Base-by-base conservation (phyloP, 305 asterid genomes). In the Fraxinus baroniana region DNA sequence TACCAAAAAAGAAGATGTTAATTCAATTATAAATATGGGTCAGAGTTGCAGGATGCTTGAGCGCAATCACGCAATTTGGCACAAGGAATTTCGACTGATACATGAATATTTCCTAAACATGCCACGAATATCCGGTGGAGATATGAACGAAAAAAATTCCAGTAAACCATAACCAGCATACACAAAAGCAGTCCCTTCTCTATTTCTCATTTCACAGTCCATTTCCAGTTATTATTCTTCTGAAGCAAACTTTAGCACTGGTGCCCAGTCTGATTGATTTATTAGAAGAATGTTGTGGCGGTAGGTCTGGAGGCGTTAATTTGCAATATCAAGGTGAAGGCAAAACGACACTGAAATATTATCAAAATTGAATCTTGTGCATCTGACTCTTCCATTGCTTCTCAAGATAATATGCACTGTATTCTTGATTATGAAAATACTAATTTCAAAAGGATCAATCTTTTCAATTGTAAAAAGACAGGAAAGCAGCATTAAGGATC, bases 1-100 rank as follows among this genome's bases (percentile, higher is more conserved):
- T 88, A 87, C 20, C 86, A 89, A 41, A 46, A 83, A 88, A 64
- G 55, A 78, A 68, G 74, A 73, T 22, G 78, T 80, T 55, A 68
- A 52, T 75, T 73, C 37, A 83, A 78, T 30, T 70, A 17, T 77
- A 68, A 36, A 35, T 36, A 71, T 37, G 17, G 10, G 37, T 18
- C 77, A 28, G 71, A 28, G 26, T 20, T 52, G 46, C 79, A 32
- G 71, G 36, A 60, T 49, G 55, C 74, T 73, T 18, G 75, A 70
- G 57, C 68, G 75, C 68, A 32, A 76, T 80, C 8, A 72, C 10
- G 10, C 79, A 76, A 37, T 64, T 74, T 44, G 24, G 68, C 2
- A 22, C 68, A 57, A 18, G 68, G 4, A 6, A 18, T 18, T 55
- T 57, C 68, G 7, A 57, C 68, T 57, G 28, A 57, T 57, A 9